Base-by-base conservation (phyloP, 345 rosid species). In the Murraya paniculata region DNA sequence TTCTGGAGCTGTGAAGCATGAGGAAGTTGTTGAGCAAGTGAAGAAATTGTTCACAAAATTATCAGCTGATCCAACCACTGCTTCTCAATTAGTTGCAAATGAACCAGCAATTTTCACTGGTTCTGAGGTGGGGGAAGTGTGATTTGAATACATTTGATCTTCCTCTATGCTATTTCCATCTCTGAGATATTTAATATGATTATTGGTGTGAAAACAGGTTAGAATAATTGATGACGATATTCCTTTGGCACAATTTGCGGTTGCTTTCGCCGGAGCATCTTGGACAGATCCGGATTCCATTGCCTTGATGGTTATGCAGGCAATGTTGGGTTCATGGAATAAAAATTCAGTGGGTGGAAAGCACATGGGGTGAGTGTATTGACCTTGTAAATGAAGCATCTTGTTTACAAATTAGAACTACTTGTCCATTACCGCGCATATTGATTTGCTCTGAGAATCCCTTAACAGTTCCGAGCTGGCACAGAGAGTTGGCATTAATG, bases 241-340 rank as follows among this genome's bases (percentile, higher is more conserved):
- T 77, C 99, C 99, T 85, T 83, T 97, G 76, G 99, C 99, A 39
- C 99, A 97, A 91, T 94, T 97, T 83, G 98, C 94, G 18, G 94
- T 97, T 64, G 98, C 99, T 83, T 97, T 93, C 80, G 91, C 86
- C 61, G 99, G 99, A 85, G 97, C 99, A 73, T 87, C 99, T 59
- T 97, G 99, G 99, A 91, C 94, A 10, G 99, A 97, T 82, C 98
- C 99, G 77, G 99, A 97, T 88, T 94, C 99, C 45, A 84, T 93
- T 78, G 87, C 97, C 41, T 86, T 97, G 64, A 94, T 97, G 99
- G 98, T 97, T 76, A 91, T 97, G 94, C 99, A 97, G 78, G 89
- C 96, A n/a, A 91, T 97, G 98, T 82, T 97, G 83, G 99, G 99
- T 78, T 94, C 99, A 30, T 94, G 98, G 97, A 94, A 86, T 85